Conservation (phyloP, 768 basidiomycete species). For the Russula earlei region DNA sequence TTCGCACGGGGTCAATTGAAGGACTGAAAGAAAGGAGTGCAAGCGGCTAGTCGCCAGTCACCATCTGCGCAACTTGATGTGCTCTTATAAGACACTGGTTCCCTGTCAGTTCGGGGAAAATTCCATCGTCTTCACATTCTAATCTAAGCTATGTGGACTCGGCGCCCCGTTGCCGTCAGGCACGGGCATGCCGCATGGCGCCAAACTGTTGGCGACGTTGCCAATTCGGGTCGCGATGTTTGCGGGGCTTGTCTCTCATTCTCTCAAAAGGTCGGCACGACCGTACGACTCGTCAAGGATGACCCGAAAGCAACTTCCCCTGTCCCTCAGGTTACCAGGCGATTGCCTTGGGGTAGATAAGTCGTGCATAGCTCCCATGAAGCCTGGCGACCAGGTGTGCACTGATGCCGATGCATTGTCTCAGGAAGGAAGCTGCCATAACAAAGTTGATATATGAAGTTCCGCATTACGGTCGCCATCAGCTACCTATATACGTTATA, state of each 20-base stretch:
- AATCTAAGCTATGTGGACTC: too few relatives aligned
- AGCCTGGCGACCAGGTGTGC: background rate
- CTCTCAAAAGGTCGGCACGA: too few relatives aligned
- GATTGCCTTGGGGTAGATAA: too few relatives aligned
- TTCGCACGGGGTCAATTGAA: background rate
- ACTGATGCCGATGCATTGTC: background rate
- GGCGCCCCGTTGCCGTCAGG: conserved; percentile 2
- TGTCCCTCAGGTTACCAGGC: background rate
- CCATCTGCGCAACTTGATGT: too few relatives aligned
- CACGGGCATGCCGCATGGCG: background rate
- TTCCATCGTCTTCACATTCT: too few relatives aligned
- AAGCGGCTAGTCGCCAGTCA: background rate
- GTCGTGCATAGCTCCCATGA: background rate
- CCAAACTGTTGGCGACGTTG: background rate
- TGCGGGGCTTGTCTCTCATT: background rate
- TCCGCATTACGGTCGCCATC: background rate
- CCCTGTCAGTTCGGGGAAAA: background rate
- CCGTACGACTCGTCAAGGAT: too few relatives aligned
- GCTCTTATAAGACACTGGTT: background rate
- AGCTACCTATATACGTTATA: background rate
- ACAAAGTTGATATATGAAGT: too few relatives aligned
- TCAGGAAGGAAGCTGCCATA: background rate
- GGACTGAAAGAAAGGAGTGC: background rate
- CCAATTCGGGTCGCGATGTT: background rate
- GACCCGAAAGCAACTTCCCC: background rate